phyloP scores from a whole-genome alignment of 495 filamentous ascomycete species.

The Poronia punctata region DNA sequence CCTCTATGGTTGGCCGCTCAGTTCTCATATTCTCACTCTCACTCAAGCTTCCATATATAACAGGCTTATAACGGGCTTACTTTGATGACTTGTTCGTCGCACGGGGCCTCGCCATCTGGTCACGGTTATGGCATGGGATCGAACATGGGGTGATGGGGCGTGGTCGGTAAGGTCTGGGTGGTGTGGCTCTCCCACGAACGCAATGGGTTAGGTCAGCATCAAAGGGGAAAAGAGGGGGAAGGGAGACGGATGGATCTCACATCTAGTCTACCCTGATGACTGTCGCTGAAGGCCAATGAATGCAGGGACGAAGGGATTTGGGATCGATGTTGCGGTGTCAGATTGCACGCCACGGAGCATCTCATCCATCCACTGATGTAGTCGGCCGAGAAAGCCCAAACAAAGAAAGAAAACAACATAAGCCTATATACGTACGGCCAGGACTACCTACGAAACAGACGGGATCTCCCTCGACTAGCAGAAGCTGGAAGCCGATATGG shows the following conservation, averaged over 20 bases:
- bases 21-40: neutral
- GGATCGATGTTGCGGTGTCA: slow-evolving; percentile 5
- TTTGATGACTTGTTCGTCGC: slow-evolving; percentile 18
- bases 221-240: slow-evolving; percentile 8
- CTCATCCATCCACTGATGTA: too few relatives aligned
- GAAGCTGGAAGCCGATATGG: too few relatives aligned
- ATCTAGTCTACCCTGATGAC: slow-evolving; percentile 1
- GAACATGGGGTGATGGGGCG: slow-evolving; percentile 19
- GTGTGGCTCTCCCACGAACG: slow-evolving; percentile 18
- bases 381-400: too few relatives aligned
- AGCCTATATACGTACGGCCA: too few relatives aligned
- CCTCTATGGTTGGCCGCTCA: too few relatives aligned
- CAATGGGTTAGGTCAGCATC: slow-evolving; percentile 12
- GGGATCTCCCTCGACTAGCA: too few relatives aligned
- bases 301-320: neutral
- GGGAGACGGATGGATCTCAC: slow-evolving; percentile 14
- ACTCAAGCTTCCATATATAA: too few relatives aligned
- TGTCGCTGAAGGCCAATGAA: slow-evolving; percentile 9
- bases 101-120: slow-evolving; percentile 26
- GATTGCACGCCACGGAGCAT: slow-evolving; percentile 3
- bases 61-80: slow-evolving; percentile 11
- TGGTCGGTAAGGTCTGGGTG: slow-evolving; percentile 13
- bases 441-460: too few relatives aligned
- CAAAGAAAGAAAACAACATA: too few relatives aligned
- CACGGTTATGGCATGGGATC: slow-evolving; percentile 12